Percentiles rank a stretch among this genome's conserved stretches.
These are phyloP conservation scores for Eimeria acervulina DNA, from an alignment of 169 alveolate species.

Conservation along the genomic window DNA sequence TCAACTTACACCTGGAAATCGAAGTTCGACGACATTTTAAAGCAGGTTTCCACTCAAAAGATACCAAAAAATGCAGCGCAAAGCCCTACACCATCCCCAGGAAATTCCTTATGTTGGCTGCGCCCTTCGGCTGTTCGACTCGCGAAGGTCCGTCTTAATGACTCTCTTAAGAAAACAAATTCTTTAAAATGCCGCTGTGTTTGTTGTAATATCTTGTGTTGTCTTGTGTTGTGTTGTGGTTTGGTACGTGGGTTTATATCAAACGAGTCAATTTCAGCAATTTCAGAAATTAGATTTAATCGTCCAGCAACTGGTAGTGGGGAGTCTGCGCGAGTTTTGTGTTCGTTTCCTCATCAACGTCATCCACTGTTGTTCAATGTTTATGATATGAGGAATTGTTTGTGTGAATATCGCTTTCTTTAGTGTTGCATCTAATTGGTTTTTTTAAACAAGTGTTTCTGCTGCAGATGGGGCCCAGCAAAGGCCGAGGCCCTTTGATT, in stretches of 20 bases:
- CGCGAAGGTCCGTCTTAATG: neutral
- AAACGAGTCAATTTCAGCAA: too few species aligned
- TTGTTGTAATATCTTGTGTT: too few species aligned
- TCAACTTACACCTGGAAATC: neutral
- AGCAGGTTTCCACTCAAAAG: neutral
- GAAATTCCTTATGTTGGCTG: neutral
- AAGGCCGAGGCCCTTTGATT: constrained; percentile 93
- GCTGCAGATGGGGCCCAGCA: constrained; percentile 90
- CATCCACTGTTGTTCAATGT: too few species aligned
- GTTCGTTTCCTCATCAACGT: too few species aligned
- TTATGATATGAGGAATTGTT: too few species aligned
- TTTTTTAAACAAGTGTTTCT: neutral
- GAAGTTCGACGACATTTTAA: neutral
- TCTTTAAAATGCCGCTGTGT: too few species aligned
- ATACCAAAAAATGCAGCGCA: neutral
- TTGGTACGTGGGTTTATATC: too few species aligned
- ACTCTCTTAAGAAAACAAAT: neutral
- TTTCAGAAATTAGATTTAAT: too few species aligned
- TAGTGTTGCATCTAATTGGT: neutral
- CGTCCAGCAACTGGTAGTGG: too few species aligned
- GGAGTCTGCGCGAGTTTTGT: too few species aligned
- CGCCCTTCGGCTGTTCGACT: neutral
- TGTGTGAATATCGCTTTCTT: too few species aligned
- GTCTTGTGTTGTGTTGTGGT: neutral
- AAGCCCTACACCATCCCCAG: neutral